Conservation (phyloP, 1,284 basidiomycete species). For the Cryptococcus sp. region DNA sequence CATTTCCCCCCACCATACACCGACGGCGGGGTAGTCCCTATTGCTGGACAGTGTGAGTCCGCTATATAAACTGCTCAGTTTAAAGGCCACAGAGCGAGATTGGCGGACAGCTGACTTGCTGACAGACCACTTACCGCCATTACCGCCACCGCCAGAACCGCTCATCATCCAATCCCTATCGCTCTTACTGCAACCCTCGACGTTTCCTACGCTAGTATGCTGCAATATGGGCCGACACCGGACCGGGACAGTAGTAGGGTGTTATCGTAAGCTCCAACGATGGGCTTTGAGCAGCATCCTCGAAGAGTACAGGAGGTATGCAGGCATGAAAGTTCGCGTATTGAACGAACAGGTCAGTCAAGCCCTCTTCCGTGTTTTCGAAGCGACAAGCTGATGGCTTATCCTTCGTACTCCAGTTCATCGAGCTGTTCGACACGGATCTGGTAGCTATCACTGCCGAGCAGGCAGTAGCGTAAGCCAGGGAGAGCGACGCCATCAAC, state of each 20-base stretch:
- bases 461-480: constrained; percentile 10
- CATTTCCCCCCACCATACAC: constrained; percentile 51
- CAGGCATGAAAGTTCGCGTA: constrained; percentile 58
- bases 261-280: constrained; percentile 54
- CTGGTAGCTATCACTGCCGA: constrained; percentile 52
- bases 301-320: constrained; percentile 58
- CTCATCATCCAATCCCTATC: constrained; percentile 58
- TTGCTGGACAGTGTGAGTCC: constrained; percentile 44
- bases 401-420: constrained; percentile 51
- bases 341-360: constrained; percentile 56
- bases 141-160: constrained; percentile 55
- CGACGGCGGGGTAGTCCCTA: constrained; percentile 48
- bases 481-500: background rate
- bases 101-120: background rate
- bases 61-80: background rate
- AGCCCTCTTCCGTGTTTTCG: background rate
- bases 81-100: constrained; percentile 1
- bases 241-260: constrained; percentile 58
- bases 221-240: constrained; percentile 59
- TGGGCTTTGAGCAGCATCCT: constrained; percentile 58
- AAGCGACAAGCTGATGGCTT: background rate
- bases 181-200: constrained; percentile 55
- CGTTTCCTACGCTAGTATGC: constrained; percentile 58
- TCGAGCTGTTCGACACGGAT: constrained; percentile 59
- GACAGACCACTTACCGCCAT: constrained; percentile 47